A percentile compares a stretch with the other conserved stretches of the same genome.
Evolutionary conservation across 1,284 basidiomycete genomes (phyloP).

Genomic region (Fomitopsis schrenkii): DNA sequence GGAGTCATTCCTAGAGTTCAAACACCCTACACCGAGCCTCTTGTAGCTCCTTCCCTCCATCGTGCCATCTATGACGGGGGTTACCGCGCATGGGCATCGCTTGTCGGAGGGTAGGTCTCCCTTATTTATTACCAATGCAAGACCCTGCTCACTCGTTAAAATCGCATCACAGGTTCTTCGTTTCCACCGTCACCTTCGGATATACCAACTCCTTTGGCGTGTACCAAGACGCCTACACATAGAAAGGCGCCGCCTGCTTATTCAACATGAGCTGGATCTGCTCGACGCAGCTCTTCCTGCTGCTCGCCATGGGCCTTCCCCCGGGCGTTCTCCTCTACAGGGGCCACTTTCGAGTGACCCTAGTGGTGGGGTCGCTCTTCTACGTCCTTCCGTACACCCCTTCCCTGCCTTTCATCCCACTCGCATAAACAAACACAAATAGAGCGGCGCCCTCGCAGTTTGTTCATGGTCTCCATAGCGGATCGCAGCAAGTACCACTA

Average conservation of each 20-base stretch:
- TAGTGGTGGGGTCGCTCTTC: background rate
- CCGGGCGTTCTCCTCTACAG: conserved; percentile 10
- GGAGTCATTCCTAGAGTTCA: too few species aligned
- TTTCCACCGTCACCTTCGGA: conserved; percentile 3
- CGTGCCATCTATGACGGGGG: too few species aligned
- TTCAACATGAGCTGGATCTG: conserved; percentile 41
- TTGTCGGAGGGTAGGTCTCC: too few species aligned
- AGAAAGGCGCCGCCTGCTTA: conserved; percentile 15
- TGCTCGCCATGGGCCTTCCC: conserved; percentile 15
- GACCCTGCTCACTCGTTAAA: too few species aligned
- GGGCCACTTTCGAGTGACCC: background rate
- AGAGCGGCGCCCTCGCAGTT: background rate
- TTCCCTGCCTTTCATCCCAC: background rate
- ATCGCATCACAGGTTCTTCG: conserved; percentile 2
- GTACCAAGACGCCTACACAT: conserved; percentile 41
- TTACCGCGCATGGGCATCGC: too few species aligned
- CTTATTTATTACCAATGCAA: too few species aligned
- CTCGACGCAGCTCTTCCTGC: conserved; percentile 28
- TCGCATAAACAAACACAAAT: conserved; percentile 11
- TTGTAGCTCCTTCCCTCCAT: too few species aligned
- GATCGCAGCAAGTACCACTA: background rate
- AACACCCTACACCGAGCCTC: too few species aligned
- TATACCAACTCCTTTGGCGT: conserved; percentile 36
- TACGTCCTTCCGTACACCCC: background rate
- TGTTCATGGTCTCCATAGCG: background rate